Base-by-base conservation (phyloP, 495 filamentous ascomycete genomes). In the Penicillium ochrochloron region DNA sequence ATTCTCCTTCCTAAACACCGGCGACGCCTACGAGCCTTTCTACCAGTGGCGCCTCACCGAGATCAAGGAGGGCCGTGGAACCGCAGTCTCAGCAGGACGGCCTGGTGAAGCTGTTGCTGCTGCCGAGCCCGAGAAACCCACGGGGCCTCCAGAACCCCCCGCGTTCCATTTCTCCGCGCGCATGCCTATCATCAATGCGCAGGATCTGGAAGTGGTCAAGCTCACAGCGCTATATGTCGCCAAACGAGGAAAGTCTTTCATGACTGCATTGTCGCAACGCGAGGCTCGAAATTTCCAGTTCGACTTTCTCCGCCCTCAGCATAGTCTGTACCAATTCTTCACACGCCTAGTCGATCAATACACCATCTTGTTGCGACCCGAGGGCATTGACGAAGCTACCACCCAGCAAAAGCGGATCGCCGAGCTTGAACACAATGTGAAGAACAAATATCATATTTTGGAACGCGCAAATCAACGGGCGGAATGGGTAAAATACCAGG, bases 131-230 rank as follows among this genome's bases (percentile, higher is more conserved):
- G 84, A 85, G 60, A 89, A 90, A 73, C 89, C 91, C 52, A 85
- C 89, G 78, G 95, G 94, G 51, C 96, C 95, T 17, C 84, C 86
- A 27, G 88, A 93, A 71, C 96, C 95, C n/a, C 85, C 92, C 35
- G 87, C 93, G 68, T 98, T 96, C 73, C 85, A 92, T 68, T 99
- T 98, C 80, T 96, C 92, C 55, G 94, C 95, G 62, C 89, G 94
- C 71, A 97, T 98, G 93, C 95, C 95, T 64, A 97, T 91, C 69
- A 97, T 98, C 79, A 94, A 86, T 79, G 92, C 96, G 64, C 89
- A 95, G 77, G 95, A 99, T 85, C 82, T 98, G 64, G 96, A 98
- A 63, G 89, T 98, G 60, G 88, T 99, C 62, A 88, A 89, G 66
- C 80, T 96, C 69, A 97, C 95, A 31, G 96, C 95, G 29, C 77